Evolutionary conservation across 2,329 filamentous ascomycete genomes (phyloP).

Genomic region (Diaporthe batatas): DNA sequence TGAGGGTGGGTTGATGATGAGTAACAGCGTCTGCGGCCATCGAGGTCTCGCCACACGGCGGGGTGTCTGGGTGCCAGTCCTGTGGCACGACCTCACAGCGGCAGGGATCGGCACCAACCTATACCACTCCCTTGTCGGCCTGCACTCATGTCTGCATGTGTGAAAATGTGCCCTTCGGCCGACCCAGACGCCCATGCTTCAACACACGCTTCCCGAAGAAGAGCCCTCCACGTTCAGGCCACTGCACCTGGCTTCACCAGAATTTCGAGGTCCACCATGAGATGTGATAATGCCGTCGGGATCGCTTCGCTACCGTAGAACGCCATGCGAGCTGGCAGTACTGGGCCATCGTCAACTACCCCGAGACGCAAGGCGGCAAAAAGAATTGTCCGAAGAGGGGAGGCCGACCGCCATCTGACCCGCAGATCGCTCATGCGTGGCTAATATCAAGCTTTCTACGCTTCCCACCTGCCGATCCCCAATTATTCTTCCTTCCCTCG

Average conservation of each 20-base stretch:
- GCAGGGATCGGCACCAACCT: constrained; percentile 24
- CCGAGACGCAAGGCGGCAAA: not conserved
- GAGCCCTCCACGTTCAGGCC: not conserved
- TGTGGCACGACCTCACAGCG: constrained; percentile 6
- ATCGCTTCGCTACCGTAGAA: too few species aligned
- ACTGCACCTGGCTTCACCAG: too few species aligned
- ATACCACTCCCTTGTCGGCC: constrained; percentile 1
- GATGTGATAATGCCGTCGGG: too few species aligned
- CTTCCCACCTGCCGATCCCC: not conserved
- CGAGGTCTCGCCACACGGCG: constrained; percentile 28
- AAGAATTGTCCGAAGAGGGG: not conserved
- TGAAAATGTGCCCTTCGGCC: not conserved
- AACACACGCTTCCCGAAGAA: too few species aligned
- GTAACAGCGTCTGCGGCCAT: constrained; percentile 20
- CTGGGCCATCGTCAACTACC: not conserved
- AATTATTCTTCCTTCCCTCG: not conserved
- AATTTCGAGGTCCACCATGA: too few species aligned
- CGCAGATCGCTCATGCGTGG: not conserved
- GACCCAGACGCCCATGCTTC: not conserved
- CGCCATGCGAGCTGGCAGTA: not conserved
- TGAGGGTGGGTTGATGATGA: constrained; percentile 10
- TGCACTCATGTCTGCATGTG: not conserved
- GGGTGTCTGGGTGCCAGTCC: constrained; percentile 6
- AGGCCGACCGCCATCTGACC: too few species aligned
- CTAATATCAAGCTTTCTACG: constrained; percentile 1